Base-by-base conservation (phyloP, 768 basidiomycete species). In the Sistotremastrum niveocremeum region DNA sequence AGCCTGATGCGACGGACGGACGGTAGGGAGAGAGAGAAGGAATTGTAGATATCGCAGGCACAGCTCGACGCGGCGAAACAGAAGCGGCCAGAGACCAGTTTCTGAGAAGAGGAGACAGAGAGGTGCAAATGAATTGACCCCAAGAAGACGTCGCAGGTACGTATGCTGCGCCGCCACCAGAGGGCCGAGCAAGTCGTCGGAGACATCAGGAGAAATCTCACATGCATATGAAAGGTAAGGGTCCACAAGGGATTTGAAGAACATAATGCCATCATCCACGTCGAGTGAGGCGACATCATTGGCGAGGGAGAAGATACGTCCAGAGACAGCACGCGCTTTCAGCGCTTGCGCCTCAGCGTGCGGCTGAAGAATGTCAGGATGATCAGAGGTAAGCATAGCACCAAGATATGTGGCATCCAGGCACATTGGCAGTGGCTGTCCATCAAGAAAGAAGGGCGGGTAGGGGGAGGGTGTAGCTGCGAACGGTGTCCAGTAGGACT, bases 21-120 rank as follows among this genome's bases (percentile, higher is more conserved):
- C n/a, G n/a, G n/a, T n/a, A n/a, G n/a, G n/a, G n/a, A n/a, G n/a
- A n/a, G n/a, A n/a, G n/a, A n/a, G n/a, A n/a, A n/a, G n/a, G n/a
- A n/a, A n/a, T n/a, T n/a, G n/a, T n/a, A 56, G 47, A 43, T 56
- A 57, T 7, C 46, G 45, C 2, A 62, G 46, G 8, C 53, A 50
- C 3, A 59, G 47, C 2, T 43, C 32, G 11, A 49, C 39, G 2
- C 56, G 50, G 8, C 55, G 47, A 38, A 54, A 53, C 2, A 42
- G 47, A 4, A 62, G 37, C 2, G 60, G 61, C 12, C 43, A 39
- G 4, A 59, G 34, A 8, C 56, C 56, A 5, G 60, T 62, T 46
- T 60, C 56, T 5, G 57, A 51, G 46, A 52, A 55, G 9, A 62
- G 54, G 2, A 49, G 38, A 2, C 50, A 51, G 9, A 54, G 32